Evolutionary conservation across 2,329 filamentous ascomycete genomes (phyloP).

Genomic region (Cladosporium phlei): DNA sequence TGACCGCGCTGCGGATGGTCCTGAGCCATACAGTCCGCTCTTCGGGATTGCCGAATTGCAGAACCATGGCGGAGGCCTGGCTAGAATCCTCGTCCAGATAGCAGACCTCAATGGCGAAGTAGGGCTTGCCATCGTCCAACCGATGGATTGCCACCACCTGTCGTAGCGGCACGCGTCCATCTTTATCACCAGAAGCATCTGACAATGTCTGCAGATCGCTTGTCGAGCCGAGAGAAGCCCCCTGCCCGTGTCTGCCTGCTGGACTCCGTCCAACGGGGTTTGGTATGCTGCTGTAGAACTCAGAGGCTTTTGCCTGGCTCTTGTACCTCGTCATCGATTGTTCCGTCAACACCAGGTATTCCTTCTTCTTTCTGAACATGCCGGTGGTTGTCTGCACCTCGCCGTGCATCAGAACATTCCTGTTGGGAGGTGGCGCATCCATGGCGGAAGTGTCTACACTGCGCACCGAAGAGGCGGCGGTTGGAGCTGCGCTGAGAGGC

Average conservation of each 20-base stretch:
- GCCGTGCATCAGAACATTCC: slow-evolving; percentile 59
- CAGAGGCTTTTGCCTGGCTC: slow-evolving; percentile 60
- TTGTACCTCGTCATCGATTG: slow-evolving; percentile 65
- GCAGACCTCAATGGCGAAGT: slow-evolving; percentile 63
- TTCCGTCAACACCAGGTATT: slow-evolving; percentile 68
- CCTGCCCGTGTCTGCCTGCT: slow-evolving; percentile 52
- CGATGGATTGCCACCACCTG: slow-evolving; percentile 65
- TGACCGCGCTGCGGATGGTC: slow-evolving; percentile 56
- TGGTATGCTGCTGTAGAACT: slow-evolving; percentile 51
- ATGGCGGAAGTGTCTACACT: slow-evolving; percentile 33
- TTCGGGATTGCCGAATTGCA: slow-evolving; percentile 60
- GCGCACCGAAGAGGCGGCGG: slow-evolving; percentile 42
- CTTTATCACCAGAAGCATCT: slow-evolving; percentile 48
- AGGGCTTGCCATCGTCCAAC: slow-evolving; percentile 62
- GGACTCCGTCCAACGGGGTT: slow-evolving; percentile 36
- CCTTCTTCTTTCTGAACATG: slow-evolving; percentile 68
- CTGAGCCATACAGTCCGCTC: slow-evolving; percentile 63
- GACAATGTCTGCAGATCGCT: slow-evolving; percentile 56
- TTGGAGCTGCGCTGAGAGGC: slow-evolving; percentile 46
- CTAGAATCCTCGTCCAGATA: slow-evolving; percentile 62
- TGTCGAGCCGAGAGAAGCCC: slow-evolving; percentile 56
- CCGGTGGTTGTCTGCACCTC: slow-evolving; percentile 66
- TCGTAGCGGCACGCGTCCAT: slow-evolving; percentile 56
- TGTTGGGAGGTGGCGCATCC: slow-evolving; percentile 23
- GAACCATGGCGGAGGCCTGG: slow-evolving; percentile 57